Percentiles rank a stretch among this genome's conserved stretches.
Evolutionary conservation across 1,284 basidiomycete species (phyloP).

Genomic region (Marasmius oreades): DNA sequence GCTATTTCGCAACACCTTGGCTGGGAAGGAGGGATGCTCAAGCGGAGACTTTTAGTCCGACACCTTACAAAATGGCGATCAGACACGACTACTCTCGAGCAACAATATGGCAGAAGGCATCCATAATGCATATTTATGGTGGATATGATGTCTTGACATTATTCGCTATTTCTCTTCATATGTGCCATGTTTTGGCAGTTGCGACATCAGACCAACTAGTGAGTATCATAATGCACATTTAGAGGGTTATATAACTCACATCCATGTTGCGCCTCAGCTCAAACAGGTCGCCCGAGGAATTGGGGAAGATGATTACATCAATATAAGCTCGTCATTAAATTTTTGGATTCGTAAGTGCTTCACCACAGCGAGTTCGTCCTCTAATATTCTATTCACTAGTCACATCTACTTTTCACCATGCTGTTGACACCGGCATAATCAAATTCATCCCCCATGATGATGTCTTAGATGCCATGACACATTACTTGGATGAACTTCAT

Average conservation of each 20-base stretch:
- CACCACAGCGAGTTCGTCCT: background rate
- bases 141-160: background rate
- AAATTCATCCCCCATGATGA: background rate
- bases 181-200: background rate
- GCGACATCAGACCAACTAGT: background rate
- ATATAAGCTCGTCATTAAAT: background rate
- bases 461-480: background rate
- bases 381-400: background rate
- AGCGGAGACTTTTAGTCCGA: background rate
- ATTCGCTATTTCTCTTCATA: background rate
- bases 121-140: background rate
- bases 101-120: background rate
- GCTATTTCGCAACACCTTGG: background rate
- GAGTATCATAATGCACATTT: background rate
- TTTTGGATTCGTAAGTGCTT: background rate
- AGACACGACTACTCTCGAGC: background rate
- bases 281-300: background rate
- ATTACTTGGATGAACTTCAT: background rate
- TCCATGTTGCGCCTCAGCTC: background rate
- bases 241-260: background rate
- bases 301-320: background rate
- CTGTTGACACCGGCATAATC: background rate
- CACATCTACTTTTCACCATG: background rate
- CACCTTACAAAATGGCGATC: background rate
- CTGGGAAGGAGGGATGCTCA: background rate